Percentiles rank a stretch among this genome's conserved stretches.
Conservation (phyloP, 169 alveolate genomes). For the Eimeria necatrix region DNA sequence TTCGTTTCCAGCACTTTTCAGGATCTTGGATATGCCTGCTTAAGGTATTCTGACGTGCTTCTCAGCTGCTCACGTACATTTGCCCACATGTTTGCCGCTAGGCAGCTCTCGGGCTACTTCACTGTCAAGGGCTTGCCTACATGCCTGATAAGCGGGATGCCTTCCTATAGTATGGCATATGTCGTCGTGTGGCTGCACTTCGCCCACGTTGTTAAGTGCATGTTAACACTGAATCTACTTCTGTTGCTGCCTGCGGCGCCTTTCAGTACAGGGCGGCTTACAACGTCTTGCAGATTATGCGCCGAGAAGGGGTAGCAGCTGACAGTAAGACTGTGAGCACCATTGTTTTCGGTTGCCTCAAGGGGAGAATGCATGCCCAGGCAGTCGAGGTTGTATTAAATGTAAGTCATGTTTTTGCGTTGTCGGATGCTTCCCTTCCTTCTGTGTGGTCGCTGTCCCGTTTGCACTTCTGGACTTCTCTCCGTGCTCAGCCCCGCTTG, state of each 20-base stretch:
- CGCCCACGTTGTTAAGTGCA: not conserved
- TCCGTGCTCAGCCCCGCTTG: no score
- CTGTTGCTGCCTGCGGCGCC: not conserved
- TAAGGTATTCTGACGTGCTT: not conserved
- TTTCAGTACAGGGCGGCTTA: constrained; percentile 79
- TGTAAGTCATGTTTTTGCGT: constrained; percentile 28
- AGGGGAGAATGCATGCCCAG: constrained; percentile 76
- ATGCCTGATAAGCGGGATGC: no score
- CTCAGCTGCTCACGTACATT: not conserved
- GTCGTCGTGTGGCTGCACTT: no score
- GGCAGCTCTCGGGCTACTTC: no score
- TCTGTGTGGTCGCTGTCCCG: no score
- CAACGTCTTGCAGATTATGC: constrained; percentile 78
- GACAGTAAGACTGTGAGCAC: constrained; percentile 81
- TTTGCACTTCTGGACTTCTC: no score
- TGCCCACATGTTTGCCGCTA: not conserved
- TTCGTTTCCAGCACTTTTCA: constrained; percentile 29
- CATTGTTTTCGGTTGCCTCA: constrained; percentile 80
- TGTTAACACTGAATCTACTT: not conserved
- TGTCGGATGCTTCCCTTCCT: no score
- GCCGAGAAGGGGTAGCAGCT: constrained; percentile 78
- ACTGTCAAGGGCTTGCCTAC: no score
- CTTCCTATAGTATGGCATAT: no score
- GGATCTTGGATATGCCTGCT: not conserved
- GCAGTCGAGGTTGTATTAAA: constrained; percentile 72